Base-by-base conservation (phyloP, 257 asterid species). In the Voacanga thouarsii region DNA sequence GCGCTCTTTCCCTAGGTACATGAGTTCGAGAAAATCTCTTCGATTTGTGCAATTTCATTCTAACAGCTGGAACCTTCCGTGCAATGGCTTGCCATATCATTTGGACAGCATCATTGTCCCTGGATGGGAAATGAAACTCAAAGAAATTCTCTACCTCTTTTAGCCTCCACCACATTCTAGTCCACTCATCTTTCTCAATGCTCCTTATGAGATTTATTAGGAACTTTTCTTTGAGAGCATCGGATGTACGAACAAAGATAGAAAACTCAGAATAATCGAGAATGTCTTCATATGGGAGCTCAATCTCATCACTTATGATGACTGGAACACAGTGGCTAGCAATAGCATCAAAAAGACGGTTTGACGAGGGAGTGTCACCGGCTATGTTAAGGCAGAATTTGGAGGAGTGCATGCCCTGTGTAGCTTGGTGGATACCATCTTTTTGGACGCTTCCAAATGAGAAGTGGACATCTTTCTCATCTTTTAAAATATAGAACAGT, bases 381-480 rank as follows among this genome's bases (percentile, higher is more conserved):
- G 97, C 97, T 16, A 92, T 89, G 84, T 92, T 89, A 78, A 92
- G 97, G 83, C 97, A 92, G 88, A 92, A 92, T 66, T 89, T 92
- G 18, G 97, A 90, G 14, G 85, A 77, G 5, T 83, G 91, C 97
- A 92, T 90, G 19, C 97, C 97, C 30, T 74, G 39, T 0, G 91
- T 79, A 15, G 97, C 96, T 75, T 82, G 85, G 60, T 49, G 80
- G 59, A 92, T 83, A 8, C 97, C 96, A 15, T 84, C 91, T 6
- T 88, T 89, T 47, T 83, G 85, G 44, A 88, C 84, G 56, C 83
- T 90, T 33, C 97, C 97, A 60, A 92, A 89, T 51, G 91, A 78
- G 85, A 92, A 92, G 49, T 92, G 97, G 33, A 92, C 94, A 50
- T 90, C 94, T 61, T 89, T 89, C 81, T 90, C 97, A 18, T 90